These are phyloP conservation scores for Gamsiella multidivaricata DNA, from an alignment of 192 early-diverging fungal species.

Conservation along the genomic window DNA sequence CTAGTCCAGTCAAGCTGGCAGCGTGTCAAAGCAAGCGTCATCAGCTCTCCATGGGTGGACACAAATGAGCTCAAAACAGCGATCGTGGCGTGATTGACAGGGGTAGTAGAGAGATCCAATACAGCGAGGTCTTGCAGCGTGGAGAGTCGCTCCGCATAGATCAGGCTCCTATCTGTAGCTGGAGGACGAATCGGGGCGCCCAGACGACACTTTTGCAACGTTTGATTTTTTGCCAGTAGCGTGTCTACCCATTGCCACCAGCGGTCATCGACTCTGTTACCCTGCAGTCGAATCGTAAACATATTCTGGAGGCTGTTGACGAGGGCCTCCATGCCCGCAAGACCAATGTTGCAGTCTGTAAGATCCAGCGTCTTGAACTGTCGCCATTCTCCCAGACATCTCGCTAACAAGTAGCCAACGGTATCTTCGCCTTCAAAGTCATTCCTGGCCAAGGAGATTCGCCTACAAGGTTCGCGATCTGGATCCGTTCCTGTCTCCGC, in stretches of 20 bases:
- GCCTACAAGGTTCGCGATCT: conserved; percentile 20
- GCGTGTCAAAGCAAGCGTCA: conserved; percentile 13
- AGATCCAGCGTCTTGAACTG: conserved; percentile 40
- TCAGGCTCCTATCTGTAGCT: neutral
- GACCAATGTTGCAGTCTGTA: conserved; percentile 41
- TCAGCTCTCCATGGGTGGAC: neutral
- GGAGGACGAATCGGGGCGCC: conserved; percentile 24
- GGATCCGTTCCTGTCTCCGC: neutral
- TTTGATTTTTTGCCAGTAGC: conserved; percentile 25
- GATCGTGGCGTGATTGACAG: conserved; percentile 20
- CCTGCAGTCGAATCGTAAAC: conserved; percentile 34
- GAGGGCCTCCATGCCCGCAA: conserved; percentile 26
- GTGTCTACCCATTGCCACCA: conserved; percentile 53
- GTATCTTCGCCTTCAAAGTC: conserved; percentile 37
- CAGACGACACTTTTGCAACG: conserved; percentile 29
- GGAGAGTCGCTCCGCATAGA: conserved; percentile 6
- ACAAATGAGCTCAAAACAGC: conserved; percentile 2
- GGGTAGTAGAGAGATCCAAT: conserved; percentile 30
- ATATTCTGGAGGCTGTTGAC: conserved; percentile 22
- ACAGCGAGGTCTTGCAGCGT: conserved; percentile 16
- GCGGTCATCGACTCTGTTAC: conserved; percentile 24
- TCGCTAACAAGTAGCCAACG: conserved; percentile 25
- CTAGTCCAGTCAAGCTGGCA: conserved; percentile 27
- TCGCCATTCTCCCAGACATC: conserved; percentile 20
- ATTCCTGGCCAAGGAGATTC: conserved; percentile 40